phyloP scores from a whole-genome alignment of 148 eudicot species.

The Amaranthus cruentus region DNA sequence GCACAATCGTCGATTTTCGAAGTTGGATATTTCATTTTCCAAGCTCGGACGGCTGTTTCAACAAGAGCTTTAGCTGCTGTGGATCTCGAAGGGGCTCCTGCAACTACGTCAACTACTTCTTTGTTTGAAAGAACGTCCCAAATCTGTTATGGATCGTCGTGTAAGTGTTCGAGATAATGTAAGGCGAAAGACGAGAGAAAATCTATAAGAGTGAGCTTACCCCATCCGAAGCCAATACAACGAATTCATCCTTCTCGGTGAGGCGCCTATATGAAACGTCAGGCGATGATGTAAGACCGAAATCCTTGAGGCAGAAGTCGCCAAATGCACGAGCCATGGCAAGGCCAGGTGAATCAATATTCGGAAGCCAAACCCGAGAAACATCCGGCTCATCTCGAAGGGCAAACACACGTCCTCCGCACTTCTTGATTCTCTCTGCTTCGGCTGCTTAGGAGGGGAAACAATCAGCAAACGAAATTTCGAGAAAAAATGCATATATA shows the following conservation, averaged over 20 bases:
- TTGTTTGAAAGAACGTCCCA: conserved; percentile 93
- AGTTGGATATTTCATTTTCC: conserved; percentile 77
- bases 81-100: conserved; percentile 48
- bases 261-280: conserved; percentile 59
- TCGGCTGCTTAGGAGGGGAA: conserved; percentile 46
- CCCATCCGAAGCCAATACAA: conserved; percentile 89
- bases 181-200: background rate
- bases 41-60: conserved; percentile 73
- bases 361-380: conserved; percentile 86
- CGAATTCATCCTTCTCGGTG: conserved; percentile 72
- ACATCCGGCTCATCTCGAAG: conserved; percentile 90
- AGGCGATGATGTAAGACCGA: conserved; percentile 80
- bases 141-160: conserved; percentile 33
- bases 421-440: conserved; percentile 78
- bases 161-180: background rate
- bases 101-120: conserved; percentile 74
- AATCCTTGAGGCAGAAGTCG: conserved; percentile 90
- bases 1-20: conserved; percentile 96
- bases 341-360: conserved; percentile 78
- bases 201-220: conserved; percentile 27
- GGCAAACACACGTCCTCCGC: conserved; percentile 83
- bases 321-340: conserved; percentile 98
- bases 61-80: conserved; percentile 62
- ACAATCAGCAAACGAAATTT: background rate
- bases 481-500: background rate